Percentiles rank a stretch among this genome's conserved stretches.
These are phyloP conservation scores for Aspergillus flavus DNA, from an alignment of 2,329 filamentous ascomycete genomes.

Conservation along the genomic window DNA sequence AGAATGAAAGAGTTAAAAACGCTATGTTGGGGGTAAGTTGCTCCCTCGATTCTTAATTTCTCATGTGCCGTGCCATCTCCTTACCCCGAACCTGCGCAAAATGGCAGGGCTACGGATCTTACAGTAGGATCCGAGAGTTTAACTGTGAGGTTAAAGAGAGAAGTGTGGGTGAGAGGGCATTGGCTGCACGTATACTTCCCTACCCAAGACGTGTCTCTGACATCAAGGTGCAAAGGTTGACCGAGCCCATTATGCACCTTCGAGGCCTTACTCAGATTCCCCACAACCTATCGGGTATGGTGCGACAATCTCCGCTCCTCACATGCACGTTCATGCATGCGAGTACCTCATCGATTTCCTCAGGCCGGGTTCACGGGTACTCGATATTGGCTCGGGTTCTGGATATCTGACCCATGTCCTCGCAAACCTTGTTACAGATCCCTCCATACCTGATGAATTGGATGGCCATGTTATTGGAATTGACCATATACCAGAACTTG, in stretches of 20 bases:
- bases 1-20: constrained; percentile 68
- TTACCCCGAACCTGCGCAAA: background rate
- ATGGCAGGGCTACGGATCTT: background rate
- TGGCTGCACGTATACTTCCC: background rate
- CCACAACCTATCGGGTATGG: constrained; percentile 68
- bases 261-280: constrained; percentile 70
- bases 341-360: constrained; percentile 64
- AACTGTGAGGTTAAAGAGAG: background rate
- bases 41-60: background rate
- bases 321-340: constrained; percentile 70
- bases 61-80: background rate
- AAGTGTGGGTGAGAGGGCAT: background rate
- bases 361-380: constrained; percentile 57
- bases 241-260: constrained; percentile 78
- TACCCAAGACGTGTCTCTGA: background rate
- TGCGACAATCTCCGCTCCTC: constrained; percentile 72
- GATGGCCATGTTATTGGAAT: constrained; percentile 66
- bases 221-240: constrained; percentile 65
- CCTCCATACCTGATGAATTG: constrained; percentile 28
- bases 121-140: background rate
- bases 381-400: constrained; percentile 75
- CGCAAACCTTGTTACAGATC: constrained; percentile 67
- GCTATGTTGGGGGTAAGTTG: constrained; percentile 72
- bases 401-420: constrained; percentile 88
- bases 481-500: constrained; percentile 70